Percentiles rank a stretch among this genome's conserved stretches.
Conservation (phyloP, 768 basidiomycete species). For the Kwoniella sp. region DNA sequence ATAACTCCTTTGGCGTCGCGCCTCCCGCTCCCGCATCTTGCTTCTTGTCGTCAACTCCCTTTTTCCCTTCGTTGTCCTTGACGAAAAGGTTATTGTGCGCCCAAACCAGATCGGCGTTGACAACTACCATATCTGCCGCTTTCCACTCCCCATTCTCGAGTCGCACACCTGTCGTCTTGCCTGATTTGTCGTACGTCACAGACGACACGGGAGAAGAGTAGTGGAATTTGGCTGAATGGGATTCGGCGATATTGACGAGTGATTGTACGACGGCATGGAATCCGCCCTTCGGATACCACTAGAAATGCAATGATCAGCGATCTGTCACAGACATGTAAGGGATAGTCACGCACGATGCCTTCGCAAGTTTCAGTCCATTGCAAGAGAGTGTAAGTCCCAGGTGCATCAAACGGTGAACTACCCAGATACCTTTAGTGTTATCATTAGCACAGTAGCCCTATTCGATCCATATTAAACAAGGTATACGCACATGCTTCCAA, state of each 20-base stretch:
- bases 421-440: slow-evolving; percentile 44
- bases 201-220: slow-evolving; percentile 54
- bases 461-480: not conserved
- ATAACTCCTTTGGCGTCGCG: slow-evolving; percentile 16
- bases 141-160: slow-evolving; percentile 50
- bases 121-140: slow-evolving; percentile 56
- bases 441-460: not conserved
- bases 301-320: too few species aligned
- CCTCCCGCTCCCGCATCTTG: not conserved
- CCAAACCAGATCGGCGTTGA: slow-evolving; percentile 59
- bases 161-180: slow-evolving; percentile 54
- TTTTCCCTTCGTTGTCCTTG: slow-evolving; percentile 18
- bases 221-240: slow-evolving; percentile 54
- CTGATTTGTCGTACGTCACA: slow-evolving; percentile 48
- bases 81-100: slow-evolving; percentile 57
- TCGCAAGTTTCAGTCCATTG: slow-evolving; percentile 59
- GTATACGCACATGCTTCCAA: slow-evolving; percentile 57
- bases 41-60: slow-evolving; percentile 12
- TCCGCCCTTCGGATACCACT: slow-evolving; percentile 53
- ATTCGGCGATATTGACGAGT: slow-evolving; percentile 54
- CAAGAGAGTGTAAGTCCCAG: slow-evolving; percentile 58
- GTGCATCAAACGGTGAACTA: slow-evolving; percentile 58
- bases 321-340: too few species aligned
- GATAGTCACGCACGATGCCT: slow-evolving; percentile 56
- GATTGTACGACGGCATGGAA: slow-evolving; percentile 54